A percentile compares a stretch with the other conserved stretches of the same genome.
Evolutionary conservation across 148 eudicot species (phyloP).

Genomic region (Vaccinium vitisidaea): DNA sequence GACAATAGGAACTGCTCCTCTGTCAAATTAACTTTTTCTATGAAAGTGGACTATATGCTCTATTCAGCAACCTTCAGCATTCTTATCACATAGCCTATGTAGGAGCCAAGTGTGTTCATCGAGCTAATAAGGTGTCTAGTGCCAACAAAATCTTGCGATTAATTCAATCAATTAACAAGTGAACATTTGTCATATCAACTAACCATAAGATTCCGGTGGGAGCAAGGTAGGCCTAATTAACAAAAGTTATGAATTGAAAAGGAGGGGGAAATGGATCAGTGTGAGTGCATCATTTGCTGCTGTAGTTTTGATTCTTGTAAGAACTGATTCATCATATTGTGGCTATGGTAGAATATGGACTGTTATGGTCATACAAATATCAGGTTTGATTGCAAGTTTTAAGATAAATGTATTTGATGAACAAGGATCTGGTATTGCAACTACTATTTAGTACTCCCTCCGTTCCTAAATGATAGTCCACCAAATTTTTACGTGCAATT

Average conservation of each 20-base stretch:
- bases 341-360: background rate
- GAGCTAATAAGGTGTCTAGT: background rate
- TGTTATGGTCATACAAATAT: background rate
- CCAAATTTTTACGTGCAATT: too few species aligned
- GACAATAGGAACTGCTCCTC: background rate
- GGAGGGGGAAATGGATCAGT: background rate
- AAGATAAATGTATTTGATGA: background rate
- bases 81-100: background rate
- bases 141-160: background rate
- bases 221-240: background rate
- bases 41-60: background rate
- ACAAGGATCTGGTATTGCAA: background rate
- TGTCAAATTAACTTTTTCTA: background rate
- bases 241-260: background rate
- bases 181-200: background rate
- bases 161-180: too few species aligned
- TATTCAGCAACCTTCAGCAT: background rate
- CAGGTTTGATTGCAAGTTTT: background rate
- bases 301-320: background rate
- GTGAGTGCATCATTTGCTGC: background rate
- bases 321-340: background rate
- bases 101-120: slow-evolving; percentile 2
- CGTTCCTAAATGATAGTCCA: too few species aligned
- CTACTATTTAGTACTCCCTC: background rate
- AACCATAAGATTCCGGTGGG: background rate